These are phyloP conservation scores for Cytospora mali DNA, from an alignment of 2,329 filamentous ascomycete genomes.

Conservation along the genomic window DNA sequence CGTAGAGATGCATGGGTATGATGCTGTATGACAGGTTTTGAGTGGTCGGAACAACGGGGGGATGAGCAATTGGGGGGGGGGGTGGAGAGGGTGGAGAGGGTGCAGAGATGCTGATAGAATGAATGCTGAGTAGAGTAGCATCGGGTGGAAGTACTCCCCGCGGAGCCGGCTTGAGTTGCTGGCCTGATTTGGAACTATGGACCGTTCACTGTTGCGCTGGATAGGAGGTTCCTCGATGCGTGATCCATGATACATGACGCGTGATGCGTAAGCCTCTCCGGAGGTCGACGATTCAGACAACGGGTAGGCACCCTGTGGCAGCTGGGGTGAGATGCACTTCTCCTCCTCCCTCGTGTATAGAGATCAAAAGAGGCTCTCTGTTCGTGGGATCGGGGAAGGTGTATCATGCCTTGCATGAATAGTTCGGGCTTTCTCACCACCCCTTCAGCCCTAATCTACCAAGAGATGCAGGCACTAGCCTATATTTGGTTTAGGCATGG, in stretches of 20 bases:
- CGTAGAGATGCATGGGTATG: neutral
- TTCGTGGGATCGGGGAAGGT: conserved; percentile 13
- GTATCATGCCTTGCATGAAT: conserved; percentile 15
- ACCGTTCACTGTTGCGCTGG: conserved; percentile 8
- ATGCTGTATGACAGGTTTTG: neutral
- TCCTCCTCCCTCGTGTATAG: neutral
- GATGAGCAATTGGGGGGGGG: neutral
- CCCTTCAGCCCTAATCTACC: conserved; percentile 27
- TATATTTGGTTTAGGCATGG: conserved; percentile 3
- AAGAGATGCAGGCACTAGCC: conserved; percentile 18
- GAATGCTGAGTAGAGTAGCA: conserved; percentile 3
- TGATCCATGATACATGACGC: neutral
- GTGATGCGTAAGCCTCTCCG: neutral
- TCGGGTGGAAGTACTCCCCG: neutral
- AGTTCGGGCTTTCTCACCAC: conserved; percentile 19
- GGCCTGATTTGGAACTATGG: conserved; percentile 8
- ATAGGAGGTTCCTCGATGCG: neutral
- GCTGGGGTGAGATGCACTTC: neutral
- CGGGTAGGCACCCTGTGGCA: neutral
- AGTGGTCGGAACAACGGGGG: neutral
- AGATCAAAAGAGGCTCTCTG: conserved; percentile 8
- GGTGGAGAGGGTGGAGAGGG: neutral
- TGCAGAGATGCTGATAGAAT: neutral
- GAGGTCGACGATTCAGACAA: neutral
- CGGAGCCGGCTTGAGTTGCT: neutral